Evolutionary conservation across 768 basidiomycete species (phyloP), one percentile per base, ranked within the genome.

Genomic region (Artomyces pyxidatus): DNA sequence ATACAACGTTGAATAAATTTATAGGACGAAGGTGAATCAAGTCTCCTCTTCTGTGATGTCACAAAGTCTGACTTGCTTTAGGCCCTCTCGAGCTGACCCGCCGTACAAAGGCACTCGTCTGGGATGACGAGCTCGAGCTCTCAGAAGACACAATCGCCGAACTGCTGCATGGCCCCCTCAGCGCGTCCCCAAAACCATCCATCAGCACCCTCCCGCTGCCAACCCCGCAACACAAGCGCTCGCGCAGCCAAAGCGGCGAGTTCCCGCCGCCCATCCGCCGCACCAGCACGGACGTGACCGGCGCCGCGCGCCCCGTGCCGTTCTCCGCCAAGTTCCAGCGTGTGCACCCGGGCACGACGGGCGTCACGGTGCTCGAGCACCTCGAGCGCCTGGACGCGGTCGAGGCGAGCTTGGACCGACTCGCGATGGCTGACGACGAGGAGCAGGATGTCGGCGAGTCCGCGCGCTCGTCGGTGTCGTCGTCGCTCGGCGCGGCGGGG

Each of bases 61-160:
- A 25, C 23, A 22, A 22, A 19, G 27, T 37, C 49, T 64, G 39
- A 57, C 44, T 22, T 12, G 30, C 4, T 32, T 28, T 51, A 89
- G 89, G 90, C n/a, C 91, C 92, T 3, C 71, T 95, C 54, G 92
- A 95, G 59, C 70, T 95, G 25, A 93, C 91, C 3, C 76, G 91
- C n/a, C 71, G 90, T 46, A 77, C 76, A 48, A 90, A 81, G 62
- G 80, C 85, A 7, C 74, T 88, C 22, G 85, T 95, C 12, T 89
- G 85, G 83, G 85, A 89, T 53, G 92, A 94, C 46, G 85, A 88
- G 57, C 65, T 85, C n/a, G 85, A 88, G 61, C 64, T 59, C 64
- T 61, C 32, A 56, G 68, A 70, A 37, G 74, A 72, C 43, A 41
- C 61, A 17, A 59, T 64, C 6, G 62, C 66, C 32, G 68, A 68